A percentile compares a stretch with the other conserved stretches of the same genome.
Conservation (phyloP, 352 stramenopile genomes). For the Globisporangium lucens region DNA sequence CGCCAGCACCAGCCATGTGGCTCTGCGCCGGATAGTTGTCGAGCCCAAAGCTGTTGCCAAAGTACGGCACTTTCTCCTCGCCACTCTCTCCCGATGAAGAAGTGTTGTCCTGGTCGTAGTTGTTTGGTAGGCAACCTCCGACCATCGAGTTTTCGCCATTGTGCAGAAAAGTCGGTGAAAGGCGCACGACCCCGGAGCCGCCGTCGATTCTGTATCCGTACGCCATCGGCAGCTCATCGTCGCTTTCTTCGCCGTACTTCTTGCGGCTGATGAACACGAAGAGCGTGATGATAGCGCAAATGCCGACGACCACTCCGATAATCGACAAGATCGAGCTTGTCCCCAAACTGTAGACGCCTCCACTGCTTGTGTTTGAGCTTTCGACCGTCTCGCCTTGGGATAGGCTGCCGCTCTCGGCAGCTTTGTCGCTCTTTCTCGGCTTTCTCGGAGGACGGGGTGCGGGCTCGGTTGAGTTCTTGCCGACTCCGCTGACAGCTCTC, state of each 20-base stretch:
- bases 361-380: slow-evolving; percentile 41
- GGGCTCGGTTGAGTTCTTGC: slow-evolving; percentile 13
- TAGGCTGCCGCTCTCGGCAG: slow-evolving; percentile 9
- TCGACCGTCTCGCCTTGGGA: slow-evolving; percentile 33
- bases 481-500: slow-evolving; percentile 10
- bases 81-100: slow-evolving; percentile 22
- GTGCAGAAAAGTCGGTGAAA: slow-evolving; percentile 58
- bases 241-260: slow-evolving; percentile 49
- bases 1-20: slow-evolving; percentile 1
- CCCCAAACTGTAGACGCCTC: slow-evolving; percentile 51
- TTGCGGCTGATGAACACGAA: slow-evolving; percentile 64
- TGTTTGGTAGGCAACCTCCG: slow-evolving; percentile 15
- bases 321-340: slow-evolving; percentile 69
- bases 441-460: not conserved
- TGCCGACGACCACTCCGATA: slow-evolving; percentile 62
- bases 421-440: slow-evolving; percentile 6
- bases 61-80: slow-evolving; percentile 16
- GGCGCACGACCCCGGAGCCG: slow-evolving; percentile 31
- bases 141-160: slow-evolving; percentile 34
- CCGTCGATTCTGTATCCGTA: slow-evolving; percentile 46
- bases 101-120: slow-evolving; percentile 14
- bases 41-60: slow-evolving; percentile 17
- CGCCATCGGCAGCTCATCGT: slow-evolving; percentile 41
- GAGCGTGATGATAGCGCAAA: slow-evolving; percentile 47
- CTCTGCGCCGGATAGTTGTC: slow-evolving; percentile 18